A percentile compares a stretch with the other conserved stretches of the same genome.
Evolutionary conservation across 352 stramenopile species (phyloP).

Genomic region (Plasmopara muralis): DNA sequence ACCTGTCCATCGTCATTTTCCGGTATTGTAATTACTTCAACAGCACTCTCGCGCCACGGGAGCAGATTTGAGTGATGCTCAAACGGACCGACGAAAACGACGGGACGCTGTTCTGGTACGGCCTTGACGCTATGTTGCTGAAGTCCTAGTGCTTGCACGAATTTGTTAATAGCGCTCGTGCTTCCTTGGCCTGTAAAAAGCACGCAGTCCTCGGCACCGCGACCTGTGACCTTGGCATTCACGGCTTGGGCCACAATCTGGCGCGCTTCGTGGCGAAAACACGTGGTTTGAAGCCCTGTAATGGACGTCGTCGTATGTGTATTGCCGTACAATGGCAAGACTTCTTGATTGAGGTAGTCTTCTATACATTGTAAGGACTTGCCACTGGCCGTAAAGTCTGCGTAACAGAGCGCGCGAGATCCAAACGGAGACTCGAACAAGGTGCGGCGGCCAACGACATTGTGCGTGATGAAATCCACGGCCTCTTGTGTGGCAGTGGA

Average conservation of each 20-base stretch:
- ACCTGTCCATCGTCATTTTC: conserved; percentile 47
- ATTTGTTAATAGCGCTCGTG: conserved; percentile 79
- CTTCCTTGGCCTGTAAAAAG: conserved; percentile 90
- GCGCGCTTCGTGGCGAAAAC: conserved; percentile 92
- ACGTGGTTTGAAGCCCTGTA: conserved; percentile 82
- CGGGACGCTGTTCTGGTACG: conserved; percentile 24
- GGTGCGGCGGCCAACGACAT: conserved; percentile 39
- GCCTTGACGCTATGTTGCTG: conserved; percentile 18
- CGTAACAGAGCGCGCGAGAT: conserved; percentile 83
- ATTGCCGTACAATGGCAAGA: conserved; percentile 95
- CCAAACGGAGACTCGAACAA: conserved; percentile 71
- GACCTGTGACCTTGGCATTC: conserved; percentile 86
- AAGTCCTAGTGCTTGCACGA: conserved; percentile 65
- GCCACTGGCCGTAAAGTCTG: conserved; percentile 92
- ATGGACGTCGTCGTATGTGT: conserved; percentile 92
- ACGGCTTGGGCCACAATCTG: conserved; percentile 91
- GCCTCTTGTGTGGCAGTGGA: conserved; percentile 16
- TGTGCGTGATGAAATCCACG: conserved; percentile 31
- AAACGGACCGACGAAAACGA: conserved; percentile 92
- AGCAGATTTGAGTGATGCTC: conserved; percentile 98
- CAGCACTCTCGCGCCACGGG: conserved; percentile 91
- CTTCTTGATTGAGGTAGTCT: conserved; percentile 78
- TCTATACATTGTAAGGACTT: conserved; percentile 87
- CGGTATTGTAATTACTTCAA: conserved; percentile 69
- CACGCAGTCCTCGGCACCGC: conserved; percentile 89